phyloP scores from a whole-genome alignment of 352 stramenopile genomes.

The Phytopythium chamaehyphon region DNA sequence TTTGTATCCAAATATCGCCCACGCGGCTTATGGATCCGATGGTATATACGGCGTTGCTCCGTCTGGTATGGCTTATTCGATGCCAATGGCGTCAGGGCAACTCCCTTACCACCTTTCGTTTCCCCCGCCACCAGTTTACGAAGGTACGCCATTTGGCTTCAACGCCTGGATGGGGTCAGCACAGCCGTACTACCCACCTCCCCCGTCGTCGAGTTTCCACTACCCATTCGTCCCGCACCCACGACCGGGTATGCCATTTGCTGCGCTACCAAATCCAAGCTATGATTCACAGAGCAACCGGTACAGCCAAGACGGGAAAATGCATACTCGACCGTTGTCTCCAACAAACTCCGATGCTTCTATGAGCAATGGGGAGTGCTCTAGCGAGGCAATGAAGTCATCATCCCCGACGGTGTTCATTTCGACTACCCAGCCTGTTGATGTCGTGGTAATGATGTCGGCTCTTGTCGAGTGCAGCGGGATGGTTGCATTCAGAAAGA shows the following conservation, averaged over 20 bases:
- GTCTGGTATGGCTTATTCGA: conserved; percentile 11
- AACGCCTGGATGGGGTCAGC: conserved; percentile 5
- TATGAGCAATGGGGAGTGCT: conserved; percentile 8
- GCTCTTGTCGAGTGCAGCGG: conserved; percentile 44
- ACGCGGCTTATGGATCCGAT: conserved; percentile 3
- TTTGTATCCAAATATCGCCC: conserved; percentile 8
- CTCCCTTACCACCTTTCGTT: background rate
- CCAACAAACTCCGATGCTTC: conserved; percentile 3
- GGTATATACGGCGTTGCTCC: conserved; percentile 10
- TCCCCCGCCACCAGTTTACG: conserved; percentile 1
- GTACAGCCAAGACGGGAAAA: background rate
- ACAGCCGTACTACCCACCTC: background rate
- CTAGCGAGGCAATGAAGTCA: conserved; percentile 1
- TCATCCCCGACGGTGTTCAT: conserved; percentile 33
- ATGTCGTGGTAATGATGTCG: conserved; percentile 40
- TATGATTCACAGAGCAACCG: background rate
- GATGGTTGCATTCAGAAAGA: conserved; percentile 52
- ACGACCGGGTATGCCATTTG: background rate
- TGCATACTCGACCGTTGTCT: background rate
- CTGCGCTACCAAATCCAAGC: background rate
- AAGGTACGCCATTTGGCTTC: background rate
- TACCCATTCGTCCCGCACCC: background rate
- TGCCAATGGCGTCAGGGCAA: background rate
- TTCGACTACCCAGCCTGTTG: conserved; percentile 41
- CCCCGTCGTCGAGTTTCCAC: background rate